Evolutionary conservation across 306 rosid genomes (phyloP).

Genomic region (Mimosa pudica): DNA sequence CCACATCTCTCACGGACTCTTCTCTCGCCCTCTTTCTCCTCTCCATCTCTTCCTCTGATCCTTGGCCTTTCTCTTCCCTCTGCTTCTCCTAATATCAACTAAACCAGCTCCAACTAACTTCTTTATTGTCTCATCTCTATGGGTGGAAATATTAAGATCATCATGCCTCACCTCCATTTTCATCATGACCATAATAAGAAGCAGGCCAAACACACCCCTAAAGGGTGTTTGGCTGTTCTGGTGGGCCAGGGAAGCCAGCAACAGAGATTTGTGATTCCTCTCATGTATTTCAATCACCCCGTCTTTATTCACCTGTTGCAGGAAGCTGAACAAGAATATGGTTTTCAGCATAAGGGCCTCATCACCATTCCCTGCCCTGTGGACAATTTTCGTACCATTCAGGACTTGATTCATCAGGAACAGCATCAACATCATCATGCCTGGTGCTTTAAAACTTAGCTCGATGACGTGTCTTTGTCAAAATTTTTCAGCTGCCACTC

Average conservation of each 20-base stretch:
- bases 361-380: conserved; percentile 86
- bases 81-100: conserved; percentile 35
- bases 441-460: conserved; percentile 77
- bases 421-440: conserved; percentile 41
- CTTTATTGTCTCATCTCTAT: too few relatives aligned
- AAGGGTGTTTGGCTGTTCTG: conserved; percentile 68
- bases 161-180: conserved; percentile 49
- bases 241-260: conserved; percentile 79
- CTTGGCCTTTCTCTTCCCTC: conserved; percentile 83
- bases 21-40: conserved; percentile 71
- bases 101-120: too few relatives aligned
- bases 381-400: conserved; percentile 69
- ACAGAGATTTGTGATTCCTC: conserved; percentile 79
- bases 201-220: conserved; percentile 61
- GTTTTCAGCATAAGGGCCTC: conserved; percentile 83
- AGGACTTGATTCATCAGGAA: conserved; percentile 60
- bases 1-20: conserved; percentile 76
- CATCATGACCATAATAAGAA: conserved; percentile 38
- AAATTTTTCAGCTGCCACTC: neutral
- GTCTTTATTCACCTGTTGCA: conserved; percentile 66
- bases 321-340: conserved; percentile 86
- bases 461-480: conserved; percentile 28
- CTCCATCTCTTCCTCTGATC: conserved; percentile 80
- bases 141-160: conserved; percentile 21
- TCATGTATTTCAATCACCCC: conserved; percentile 82